phyloP scores from a whole-genome alignment of 1,284 basidiomycete species.

The Ganoderma boninense region DNA sequence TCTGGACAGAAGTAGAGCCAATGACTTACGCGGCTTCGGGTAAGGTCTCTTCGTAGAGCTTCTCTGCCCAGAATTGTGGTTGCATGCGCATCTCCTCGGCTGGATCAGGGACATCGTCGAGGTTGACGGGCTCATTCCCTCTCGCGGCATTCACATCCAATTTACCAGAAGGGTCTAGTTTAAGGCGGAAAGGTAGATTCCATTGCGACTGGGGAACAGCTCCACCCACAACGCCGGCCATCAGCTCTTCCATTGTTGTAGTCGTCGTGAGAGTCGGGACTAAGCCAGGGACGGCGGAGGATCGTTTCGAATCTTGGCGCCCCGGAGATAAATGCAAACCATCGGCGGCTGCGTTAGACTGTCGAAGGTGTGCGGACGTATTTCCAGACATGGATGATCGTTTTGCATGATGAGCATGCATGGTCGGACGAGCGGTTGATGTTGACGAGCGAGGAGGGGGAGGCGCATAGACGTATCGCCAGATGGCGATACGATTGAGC shows the following conservation, averaged over 20 bases:
- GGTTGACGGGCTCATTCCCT: conserved; percentile 52
- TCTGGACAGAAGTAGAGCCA: conserved; percentile 14
- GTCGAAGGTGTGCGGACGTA: conserved; percentile 31
- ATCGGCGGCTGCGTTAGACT: conserved; percentile 29
- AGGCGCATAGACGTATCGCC: conserved; percentile 73
- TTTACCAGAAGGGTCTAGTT: conserved; percentile 22
- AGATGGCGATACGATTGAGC: conserved; percentile 62
- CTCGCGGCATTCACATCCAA: conserved; percentile 70
- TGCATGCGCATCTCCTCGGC: conserved; percentile 70
- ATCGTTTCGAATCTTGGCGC: conserved; percentile 28
- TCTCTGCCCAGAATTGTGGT: conserved; percentile 73
- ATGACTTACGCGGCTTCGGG: conserved; percentile 58
- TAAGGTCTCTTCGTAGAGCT: conserved; percentile 60
- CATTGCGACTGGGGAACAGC: conserved; percentile 37
- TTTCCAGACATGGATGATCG: conserved; percentile 36
- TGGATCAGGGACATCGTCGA: conserved; percentile 48
- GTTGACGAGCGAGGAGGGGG: conserved; percentile 51
- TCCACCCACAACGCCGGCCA: conserved; percentile 37
- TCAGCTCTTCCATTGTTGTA: conserved; percentile 61
- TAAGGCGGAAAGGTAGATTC: conserved; percentile 52
- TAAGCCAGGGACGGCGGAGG: conserved; percentile 35
- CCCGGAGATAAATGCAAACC: conserved; percentile 31
- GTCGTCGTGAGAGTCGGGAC: conserved; percentile 51
- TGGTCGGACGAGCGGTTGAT: conserved; percentile 19
- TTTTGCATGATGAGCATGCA: conserved; percentile 26